These are phyloP conservation scores for Taphrina flavorubra DNA, from an alignment of 1,139 yeast genomes.

Conservation along the genomic window DNA sequence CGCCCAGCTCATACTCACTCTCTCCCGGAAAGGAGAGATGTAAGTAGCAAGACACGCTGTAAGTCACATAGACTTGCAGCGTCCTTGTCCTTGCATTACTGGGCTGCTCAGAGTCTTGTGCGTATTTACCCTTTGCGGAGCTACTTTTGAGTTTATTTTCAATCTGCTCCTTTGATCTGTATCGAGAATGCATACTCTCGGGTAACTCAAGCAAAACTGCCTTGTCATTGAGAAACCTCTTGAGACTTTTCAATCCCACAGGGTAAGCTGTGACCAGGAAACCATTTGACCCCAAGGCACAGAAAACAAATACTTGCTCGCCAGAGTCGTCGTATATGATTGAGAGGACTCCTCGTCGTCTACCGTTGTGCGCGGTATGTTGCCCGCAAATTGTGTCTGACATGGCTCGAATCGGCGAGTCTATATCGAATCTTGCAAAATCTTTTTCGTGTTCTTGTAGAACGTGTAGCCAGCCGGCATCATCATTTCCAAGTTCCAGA, in stretches of 20 bases:
- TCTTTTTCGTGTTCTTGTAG: background rate
- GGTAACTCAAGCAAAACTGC: background rate
- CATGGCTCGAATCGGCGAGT: background rate
- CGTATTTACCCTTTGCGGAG: background rate
- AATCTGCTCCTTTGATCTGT: background rate
- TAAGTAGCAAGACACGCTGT: background rate
- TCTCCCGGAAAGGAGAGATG: background rate
- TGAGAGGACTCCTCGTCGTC: background rate
- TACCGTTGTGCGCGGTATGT: background rate
- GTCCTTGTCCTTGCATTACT: background rate
- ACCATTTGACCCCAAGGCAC: background rate
- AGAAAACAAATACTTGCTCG: background rate
- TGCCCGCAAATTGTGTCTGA: background rate
- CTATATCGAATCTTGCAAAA: background rate
- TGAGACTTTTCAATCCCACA: background rate
- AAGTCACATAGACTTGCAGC: background rate
- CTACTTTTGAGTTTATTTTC: background rate
- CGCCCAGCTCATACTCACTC: background rate
- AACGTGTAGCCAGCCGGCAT: background rate
- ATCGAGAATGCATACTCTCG: background rate
- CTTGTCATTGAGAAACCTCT: background rate
- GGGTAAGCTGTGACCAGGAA: slow-evolving; percentile 1
- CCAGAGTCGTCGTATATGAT: background rate
- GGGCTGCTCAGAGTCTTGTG: background rate
- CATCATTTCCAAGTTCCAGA: background rate